Conservation (phyloP, 768 basidiomycete species). For the Baorangia bicolor region DNA sequence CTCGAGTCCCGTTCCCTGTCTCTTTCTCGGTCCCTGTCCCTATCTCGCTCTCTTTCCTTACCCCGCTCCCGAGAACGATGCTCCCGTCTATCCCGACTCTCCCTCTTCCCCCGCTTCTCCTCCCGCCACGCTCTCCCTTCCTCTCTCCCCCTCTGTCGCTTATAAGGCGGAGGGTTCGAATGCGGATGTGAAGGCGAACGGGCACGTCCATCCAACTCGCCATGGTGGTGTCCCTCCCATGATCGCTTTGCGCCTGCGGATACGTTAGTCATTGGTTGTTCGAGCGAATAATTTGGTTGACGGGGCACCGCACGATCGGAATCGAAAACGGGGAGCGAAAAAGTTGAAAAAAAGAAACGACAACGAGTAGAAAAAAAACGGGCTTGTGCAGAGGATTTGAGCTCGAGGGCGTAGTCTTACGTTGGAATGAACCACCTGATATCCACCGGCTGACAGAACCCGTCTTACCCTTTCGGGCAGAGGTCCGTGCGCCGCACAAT, state of each 20-base stretch:
- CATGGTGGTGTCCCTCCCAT: slow-evolving; percentile 57
- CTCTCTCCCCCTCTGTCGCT: slow-evolving; percentile 53
- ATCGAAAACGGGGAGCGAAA: slow-evolving; percentile 10
- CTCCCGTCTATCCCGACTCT: slow-evolving; percentile 37
- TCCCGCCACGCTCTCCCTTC: slow-evolving; percentile 71
- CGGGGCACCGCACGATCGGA: slow-evolving; percentile 78
- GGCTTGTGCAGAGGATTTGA: not conserved
- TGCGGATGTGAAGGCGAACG: slow-evolving; percentile 16
- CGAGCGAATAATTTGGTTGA: slow-evolving; percentile 52
- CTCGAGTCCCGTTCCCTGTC: slow-evolving; percentile 36
- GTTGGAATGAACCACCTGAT: not conserved
- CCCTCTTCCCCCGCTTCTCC: slow-evolving; percentile 40
- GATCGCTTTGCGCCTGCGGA: slow-evolving; percentile 82
- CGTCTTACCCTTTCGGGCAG: not conserved
- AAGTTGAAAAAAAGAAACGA: not conserved
- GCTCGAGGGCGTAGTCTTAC: not conserved
- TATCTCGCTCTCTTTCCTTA: slow-evolving; percentile 33
- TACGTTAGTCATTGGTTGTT: slow-evolving; percentile 69
- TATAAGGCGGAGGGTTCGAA: slow-evolving; percentile 31
- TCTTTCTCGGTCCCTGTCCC: slow-evolving; percentile 36
- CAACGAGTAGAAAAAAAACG: not conserved
- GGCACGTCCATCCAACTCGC: slow-evolving; percentile 30
- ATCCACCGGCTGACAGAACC: too few species aligned
- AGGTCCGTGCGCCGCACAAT: slow-evolving; percentile 17
- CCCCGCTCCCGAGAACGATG: slow-evolving; percentile 38